Conservation (phyloP, 176 grass and related monocot species). For the Bonia amplexicaulis region DNA sequence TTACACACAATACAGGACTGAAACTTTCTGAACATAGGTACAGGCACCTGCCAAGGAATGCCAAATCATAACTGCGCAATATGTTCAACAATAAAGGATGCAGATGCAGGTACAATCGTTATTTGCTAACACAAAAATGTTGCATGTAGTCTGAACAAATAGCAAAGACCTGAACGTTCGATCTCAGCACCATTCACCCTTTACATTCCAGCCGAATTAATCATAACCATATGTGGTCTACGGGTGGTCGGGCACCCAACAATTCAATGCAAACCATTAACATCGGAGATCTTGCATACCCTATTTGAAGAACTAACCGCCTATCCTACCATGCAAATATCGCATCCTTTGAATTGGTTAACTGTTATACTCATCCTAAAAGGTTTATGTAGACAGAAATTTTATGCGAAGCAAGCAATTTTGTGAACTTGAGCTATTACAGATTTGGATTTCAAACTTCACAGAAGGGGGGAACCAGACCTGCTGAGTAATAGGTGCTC, state of each 20-base stretch:
- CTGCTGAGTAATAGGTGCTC: conserved; percentile 94
- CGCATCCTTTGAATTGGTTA: background rate
- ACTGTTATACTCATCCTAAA: background rate
- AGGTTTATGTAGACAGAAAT: background rate
- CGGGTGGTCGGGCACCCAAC: background rate
- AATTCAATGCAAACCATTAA: background rate
- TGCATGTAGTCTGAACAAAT: background rate
- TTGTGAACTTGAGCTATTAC: background rate
- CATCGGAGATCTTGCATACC: background rate
- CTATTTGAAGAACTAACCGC: background rate
- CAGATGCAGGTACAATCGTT: background rate
- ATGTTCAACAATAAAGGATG: background rate
- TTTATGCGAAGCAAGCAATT: background rate
- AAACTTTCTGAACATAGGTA: background rate
- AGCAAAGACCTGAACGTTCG: background rate
- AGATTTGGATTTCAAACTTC: background rate
- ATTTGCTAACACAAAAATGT: background rate
- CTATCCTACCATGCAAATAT: background rate
- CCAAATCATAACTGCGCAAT: background rate
- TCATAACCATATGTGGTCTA: background rate
- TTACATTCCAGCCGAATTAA: background rate
- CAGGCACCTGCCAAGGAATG: background rate
- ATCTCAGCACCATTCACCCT: background rate
- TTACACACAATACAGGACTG: background rate
- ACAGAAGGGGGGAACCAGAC: conserved; percentile 21